Evolutionary conservation across 176 grass and related monocot species (phyloP).

Genomic region (Chloris gayana): DNA sequence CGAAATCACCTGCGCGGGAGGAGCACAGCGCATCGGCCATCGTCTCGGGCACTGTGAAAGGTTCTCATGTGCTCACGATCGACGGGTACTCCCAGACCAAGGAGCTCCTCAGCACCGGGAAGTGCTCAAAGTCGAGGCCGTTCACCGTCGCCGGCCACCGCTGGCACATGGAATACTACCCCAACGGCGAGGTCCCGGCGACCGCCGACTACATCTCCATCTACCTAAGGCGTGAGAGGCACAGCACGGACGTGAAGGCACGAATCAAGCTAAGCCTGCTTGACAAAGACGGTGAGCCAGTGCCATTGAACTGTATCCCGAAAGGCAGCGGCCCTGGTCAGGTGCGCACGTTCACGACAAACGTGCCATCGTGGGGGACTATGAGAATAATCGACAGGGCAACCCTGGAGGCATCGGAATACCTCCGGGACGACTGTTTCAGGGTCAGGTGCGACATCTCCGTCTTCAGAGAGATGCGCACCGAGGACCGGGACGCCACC

Average conservation of each 20-base stretch:
- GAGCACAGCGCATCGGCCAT: constrained; percentile 14
- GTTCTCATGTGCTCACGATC: constrained; percentile 30
- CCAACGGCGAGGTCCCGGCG: neutral
- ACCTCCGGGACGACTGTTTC: neutral
- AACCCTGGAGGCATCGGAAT: neutral
- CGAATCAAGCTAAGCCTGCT: too few species aligned
- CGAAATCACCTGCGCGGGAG: too few species aligned
- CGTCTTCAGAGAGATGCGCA: neutral
- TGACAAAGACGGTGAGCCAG: too few species aligned
- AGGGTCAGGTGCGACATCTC: neutral
- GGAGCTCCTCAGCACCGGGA: neutral
- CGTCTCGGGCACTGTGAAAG: neutral
- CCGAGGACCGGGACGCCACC: neutral
- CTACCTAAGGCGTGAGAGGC: neutral
- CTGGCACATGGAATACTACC: constrained; percentile 9
- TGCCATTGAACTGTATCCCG: too few species aligned
- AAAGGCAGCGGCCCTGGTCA: too few species aligned
- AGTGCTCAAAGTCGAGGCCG: neutral
- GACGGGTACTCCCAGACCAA: constrained; percentile 10
- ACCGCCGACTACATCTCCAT: neutral
- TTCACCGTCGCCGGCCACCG: constrained; percentile 23
- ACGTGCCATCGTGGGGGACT: too few species aligned
- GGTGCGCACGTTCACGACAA: too few species aligned
- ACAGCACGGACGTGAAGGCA: neutral
- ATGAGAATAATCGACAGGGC: too few species aligned